Percentiles rank a stretch among this genome's conserved stretches.
These are phyloP conservation scores for Salvia splendens DNA, from an alignment of 257 asterid genomes.

Conservation along the genomic window DNA sequence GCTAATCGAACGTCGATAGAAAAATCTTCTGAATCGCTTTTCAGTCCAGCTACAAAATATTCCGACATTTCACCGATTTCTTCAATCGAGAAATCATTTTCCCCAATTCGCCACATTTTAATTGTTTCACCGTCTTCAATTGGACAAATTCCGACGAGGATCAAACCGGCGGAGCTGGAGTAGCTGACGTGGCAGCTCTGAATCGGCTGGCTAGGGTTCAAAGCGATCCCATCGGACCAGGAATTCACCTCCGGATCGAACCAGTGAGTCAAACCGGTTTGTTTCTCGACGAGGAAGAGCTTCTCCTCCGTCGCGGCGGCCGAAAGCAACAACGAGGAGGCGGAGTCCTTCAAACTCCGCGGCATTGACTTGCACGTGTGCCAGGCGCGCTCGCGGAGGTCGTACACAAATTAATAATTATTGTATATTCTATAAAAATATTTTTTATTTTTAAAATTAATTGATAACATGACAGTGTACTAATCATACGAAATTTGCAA, in stretches of 20 bases:
- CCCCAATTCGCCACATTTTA: constrained; percentile 50
- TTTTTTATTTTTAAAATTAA: no score
- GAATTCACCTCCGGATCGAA: constrained; percentile 47
- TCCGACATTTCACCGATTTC: constrained; percentile 67
- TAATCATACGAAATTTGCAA: no score
- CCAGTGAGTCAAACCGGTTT: constrained; percentile 52
- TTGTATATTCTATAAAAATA: no score
- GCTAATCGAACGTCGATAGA: constrained; percentile 42
- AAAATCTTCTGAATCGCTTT: constrained; percentile 32
- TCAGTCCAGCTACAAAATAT: constrained; percentile 39
- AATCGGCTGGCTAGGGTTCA: constrained; percentile 40
- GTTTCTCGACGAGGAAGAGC: constrained; percentile 52
- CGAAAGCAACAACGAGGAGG: constrained; percentile 63
- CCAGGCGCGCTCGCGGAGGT: constrained; percentile 40
- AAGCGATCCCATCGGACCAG: constrained; percentile 49
- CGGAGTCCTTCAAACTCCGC: constrained; percentile 41
- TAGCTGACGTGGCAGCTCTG: constrained; percentile 44
- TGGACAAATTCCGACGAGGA: constrained; percentile 44
- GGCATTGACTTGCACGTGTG: constrained; percentile 65
- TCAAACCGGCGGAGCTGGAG: constrained; percentile 27
- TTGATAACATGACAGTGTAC: no score
- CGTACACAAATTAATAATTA: no score
- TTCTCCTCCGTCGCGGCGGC: constrained; percentile 40
- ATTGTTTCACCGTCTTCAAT: constrained; percentile 32
- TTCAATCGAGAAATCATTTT: constrained; percentile 28